These are phyloP conservation scores for Saposhnikovia divaricata DNA, from an alignment of 129 eudicot species.

Conservation along the genomic window DNA sequence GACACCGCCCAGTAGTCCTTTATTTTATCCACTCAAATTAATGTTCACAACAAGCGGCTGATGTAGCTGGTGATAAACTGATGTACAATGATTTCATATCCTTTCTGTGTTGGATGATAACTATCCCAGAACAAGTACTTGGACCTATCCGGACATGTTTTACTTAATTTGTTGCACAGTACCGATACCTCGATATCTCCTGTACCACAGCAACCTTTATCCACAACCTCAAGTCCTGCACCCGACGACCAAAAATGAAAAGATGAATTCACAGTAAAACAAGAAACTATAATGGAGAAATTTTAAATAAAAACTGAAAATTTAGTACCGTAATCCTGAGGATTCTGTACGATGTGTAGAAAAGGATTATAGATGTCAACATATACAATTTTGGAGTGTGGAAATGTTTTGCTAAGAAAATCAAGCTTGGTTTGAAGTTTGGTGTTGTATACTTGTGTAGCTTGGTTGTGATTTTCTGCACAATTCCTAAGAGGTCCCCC, in stretches of 20 bases:
- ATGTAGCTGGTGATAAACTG: slow-evolving; percentile 4
- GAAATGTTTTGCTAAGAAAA: slow-evolving; percentile 10
- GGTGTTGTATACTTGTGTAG: slow-evolving; percentile 27
- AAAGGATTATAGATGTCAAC: slow-evolving; percentile 31
- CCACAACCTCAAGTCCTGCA: slow-evolving; percentile 23
- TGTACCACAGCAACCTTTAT: slow-evolving; percentile 45
- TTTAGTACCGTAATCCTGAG: slow-evolving; percentile 33
- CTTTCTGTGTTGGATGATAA: slow-evolving; percentile 36
- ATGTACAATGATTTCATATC: slow-evolving; percentile 20
- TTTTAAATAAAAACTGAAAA: not conserved
- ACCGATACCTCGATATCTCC: slow-evolving; percentile 35
- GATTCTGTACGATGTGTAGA: slow-evolving; percentile 31
- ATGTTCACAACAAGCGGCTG: slow-evolving; percentile 11
- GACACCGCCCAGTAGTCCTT: not conserved
- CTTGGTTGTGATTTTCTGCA: slow-evolving; percentile 27
- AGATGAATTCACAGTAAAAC: not conserved
- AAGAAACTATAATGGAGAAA: not conserved
- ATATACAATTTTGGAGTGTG: slow-evolving; percentile 22
- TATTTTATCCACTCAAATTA: not conserved
- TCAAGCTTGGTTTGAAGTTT: slow-evolving; percentile 22
- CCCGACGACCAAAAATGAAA: not conserved
- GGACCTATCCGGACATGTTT: slow-evolving; percentile 20
- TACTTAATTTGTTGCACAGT: slow-evolving; percentile 20
- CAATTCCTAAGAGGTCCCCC: slow-evolving; percentile 29
- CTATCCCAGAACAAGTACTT: slow-evolving; percentile 52